These are phyloP conservation scores for Dalbergia oliveri DNA, from an alignment of 306 rosid species.

Conservation along the genomic window DNA sequence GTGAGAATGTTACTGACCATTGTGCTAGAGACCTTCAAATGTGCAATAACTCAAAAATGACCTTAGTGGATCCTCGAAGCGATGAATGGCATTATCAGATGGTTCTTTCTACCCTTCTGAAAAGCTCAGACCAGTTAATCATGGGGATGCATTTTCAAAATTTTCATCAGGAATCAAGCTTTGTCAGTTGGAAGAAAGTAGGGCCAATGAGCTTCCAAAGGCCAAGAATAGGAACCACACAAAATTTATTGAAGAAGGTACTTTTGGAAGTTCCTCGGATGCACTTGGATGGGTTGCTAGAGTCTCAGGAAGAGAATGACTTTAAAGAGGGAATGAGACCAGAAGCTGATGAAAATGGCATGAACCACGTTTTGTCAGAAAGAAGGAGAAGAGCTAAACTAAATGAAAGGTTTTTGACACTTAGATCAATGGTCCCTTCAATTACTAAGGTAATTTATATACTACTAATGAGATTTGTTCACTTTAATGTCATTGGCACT, in stretches of 20 bases:
- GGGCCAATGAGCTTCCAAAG: slow-evolving; percentile 49
- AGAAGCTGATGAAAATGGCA: slow-evolving; percentile 70
- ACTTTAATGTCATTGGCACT: slow-evolving; percentile 4
- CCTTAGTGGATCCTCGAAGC: slow-evolving; percentile 51
- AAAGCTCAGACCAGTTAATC: slow-evolving; percentile 62
- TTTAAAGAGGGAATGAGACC: slow-evolving; percentile 62
- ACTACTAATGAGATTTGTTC: slow-evolving; percentile 27
- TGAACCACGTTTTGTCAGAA: slow-evolving; percentile 73
- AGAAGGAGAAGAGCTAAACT: slow-evolving; percentile 78
- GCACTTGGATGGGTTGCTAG: slow-evolving; percentile 59
- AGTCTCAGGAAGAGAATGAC: slow-evolving; percentile 69
- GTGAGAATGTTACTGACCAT: slow-evolving; percentile 42
- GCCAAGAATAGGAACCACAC: slow-evolving; percentile 58
- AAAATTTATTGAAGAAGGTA: slow-evolving; percentile 70
- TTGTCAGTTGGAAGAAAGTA: slow-evolving; percentile 63
- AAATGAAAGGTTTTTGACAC: slow-evolving; percentile 72
- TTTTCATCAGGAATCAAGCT: slow-evolving; percentile 62
- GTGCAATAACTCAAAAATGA: slow-evolving; percentile 57
- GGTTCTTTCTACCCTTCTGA: slow-evolving; percentile 65
- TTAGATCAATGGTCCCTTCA: slow-evolving; percentile 82
- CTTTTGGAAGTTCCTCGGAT: slow-evolving; percentile 79
- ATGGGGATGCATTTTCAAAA: slow-evolving; percentile 56
- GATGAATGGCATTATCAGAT: slow-evolving; percentile 67
- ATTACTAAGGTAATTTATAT: slow-evolving; percentile 66
- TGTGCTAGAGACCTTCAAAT: slow-evolving; percentile 49